Conservation (phyloP, 2,329 filamentous ascomycete species). For the Sordariomycetes sp. region DNA sequence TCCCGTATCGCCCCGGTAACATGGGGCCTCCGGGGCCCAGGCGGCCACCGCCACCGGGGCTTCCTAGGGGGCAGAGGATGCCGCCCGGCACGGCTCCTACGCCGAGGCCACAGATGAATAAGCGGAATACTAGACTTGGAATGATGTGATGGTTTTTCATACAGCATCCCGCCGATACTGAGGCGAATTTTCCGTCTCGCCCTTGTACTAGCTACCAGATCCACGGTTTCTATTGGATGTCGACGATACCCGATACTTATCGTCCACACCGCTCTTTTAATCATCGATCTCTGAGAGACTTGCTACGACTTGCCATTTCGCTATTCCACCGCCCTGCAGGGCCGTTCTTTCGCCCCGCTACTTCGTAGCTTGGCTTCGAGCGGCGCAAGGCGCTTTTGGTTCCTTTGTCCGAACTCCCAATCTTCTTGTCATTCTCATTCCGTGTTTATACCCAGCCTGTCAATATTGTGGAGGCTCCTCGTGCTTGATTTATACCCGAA, state of each 20-base stretch:
- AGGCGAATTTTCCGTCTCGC: not conserved
- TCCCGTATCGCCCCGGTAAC: constrained; percentile 11
- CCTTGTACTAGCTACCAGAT: not conserved
- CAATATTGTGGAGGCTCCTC: too few relatives aligned
- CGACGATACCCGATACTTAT: not conserved
- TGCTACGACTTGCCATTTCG: not conserved
- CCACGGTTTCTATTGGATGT: not conserved
- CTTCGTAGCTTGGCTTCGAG: not conserved
- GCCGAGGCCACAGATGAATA: constrained; percentile 35
- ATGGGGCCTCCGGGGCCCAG: constrained; percentile 8
- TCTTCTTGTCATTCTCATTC: too few relatives aligned
- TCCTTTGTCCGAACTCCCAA: not conserved
- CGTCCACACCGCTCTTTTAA: not conserved
- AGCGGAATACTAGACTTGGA: constrained; percentile 46
- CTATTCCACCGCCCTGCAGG: not conserved
- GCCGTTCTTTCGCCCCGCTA: not conserved
- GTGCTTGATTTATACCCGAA: too few relatives aligned
- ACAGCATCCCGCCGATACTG: not conserved
- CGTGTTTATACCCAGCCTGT: too few relatives aligned
- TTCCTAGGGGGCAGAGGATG: constrained; percentile 8
- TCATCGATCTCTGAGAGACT: not conserved
- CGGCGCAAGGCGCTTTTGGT: not conserved
- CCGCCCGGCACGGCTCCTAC: constrained; percentile 19
- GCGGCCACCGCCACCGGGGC: constrained; percentile 5
- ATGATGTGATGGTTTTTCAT: constrained; percentile 30